phyloP scores from a whole-genome alignment of 2,329 filamentous ascomycete genomes.

The Myriosclerotinia curreyana region DNA sequence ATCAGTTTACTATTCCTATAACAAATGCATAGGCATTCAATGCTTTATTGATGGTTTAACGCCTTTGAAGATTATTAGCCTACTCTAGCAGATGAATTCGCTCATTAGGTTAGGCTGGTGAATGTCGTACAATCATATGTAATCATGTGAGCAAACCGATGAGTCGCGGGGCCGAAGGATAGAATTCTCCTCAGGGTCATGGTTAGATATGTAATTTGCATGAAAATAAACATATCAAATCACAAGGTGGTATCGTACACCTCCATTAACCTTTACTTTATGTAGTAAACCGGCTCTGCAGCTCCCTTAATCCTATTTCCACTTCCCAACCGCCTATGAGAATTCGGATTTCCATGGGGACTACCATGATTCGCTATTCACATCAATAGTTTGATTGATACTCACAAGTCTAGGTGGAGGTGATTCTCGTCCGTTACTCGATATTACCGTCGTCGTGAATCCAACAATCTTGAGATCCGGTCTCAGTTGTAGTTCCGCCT shows the following conservation, averaged over 20 bases:
- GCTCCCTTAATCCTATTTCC: not conserved
- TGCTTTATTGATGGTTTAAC: no score
- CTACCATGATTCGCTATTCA: constrained; percentile 1
- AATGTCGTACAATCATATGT: no score
- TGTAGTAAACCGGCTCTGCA: constrained; percentile 2
- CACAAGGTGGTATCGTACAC: not conserved
- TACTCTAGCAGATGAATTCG: no score
- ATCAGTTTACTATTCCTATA: no score
- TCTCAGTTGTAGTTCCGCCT: not conserved
- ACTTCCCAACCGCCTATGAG: not conserved
- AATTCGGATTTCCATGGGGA: not conserved
- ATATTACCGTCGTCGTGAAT: constrained; percentile 17
- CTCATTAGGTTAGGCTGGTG: no score
- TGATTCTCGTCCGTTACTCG: constrained; percentile 17
- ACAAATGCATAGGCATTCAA: no score
- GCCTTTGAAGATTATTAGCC: no score
- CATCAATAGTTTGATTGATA: not conserved
- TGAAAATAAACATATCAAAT: not conserved
- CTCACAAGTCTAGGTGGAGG: not conserved
- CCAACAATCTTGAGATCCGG: constrained; percentile 19
- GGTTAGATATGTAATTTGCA: not conserved
- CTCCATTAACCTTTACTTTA: not conserved
- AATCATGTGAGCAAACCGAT: no score
- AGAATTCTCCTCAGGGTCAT: not conserved
- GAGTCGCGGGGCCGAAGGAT: not conserved